Evolutionary conservation across 345 rosid species (phyloP), one percentile per base, ranked within the genome.

Genomic region (Eucalyptus urophylla): DNA sequence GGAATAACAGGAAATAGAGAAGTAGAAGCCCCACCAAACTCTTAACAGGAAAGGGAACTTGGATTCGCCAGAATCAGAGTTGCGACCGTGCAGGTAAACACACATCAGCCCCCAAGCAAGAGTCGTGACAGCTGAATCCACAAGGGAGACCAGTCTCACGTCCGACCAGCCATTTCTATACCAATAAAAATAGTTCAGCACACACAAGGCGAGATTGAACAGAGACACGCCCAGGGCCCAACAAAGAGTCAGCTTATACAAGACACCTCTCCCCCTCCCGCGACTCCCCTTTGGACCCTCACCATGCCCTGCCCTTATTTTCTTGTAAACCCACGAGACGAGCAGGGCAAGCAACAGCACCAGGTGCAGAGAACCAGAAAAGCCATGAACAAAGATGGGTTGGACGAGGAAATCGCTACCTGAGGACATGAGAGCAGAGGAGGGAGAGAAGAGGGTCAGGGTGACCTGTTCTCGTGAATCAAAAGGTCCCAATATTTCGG

Each of bases 21-120:
- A 60, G 88, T 94, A 93, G 85, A 93, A 90, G 6, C 91, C 93
- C 94, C 94, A 95, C 97, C 95, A 95, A 89, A 92, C 69, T 90
- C 96, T 94, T 91, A 95, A 87, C 43, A 90, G 87, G 89, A 90
- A 31, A 2, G 94, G 93, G 53, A 93, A 92, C 92, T 88, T 91
- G 15, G 65, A 60, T 51, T 88, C 88, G 47, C 88, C 81, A 33
- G 89, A 90, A 89, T 81, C 87, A 19, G 87, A 89, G 60, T 90
- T 91, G 10, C 60, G 89, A 58, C 89, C 53, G 45, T 91, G 90
- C 89, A 95, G 86, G 88, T 91, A 92, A 58, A 93, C 89, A 86
- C 44, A 90, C 49, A 90, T 76, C 37, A 91, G 91, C 88, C 92
- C 94, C 96, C 95, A 95, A 86, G 95, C 91, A 88, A 93, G 87